Base-by-base conservation (phyloP, 2,329 filamentous ascomycete genomes). In the Hypoxylon sp. region DNA sequence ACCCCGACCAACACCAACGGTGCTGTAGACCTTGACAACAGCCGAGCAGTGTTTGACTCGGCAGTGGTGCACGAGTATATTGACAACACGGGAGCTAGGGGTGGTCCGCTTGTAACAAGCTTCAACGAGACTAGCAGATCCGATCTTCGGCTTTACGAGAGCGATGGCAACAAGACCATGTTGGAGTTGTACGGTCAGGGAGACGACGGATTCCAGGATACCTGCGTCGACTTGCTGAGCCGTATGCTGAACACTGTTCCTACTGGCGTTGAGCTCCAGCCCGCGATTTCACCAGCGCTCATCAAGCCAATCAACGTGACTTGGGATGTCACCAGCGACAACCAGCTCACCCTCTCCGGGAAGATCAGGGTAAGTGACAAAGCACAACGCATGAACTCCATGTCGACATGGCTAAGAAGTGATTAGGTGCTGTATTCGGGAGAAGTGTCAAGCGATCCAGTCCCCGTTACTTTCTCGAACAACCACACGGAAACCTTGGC, bases 181-280 rank as follows among this genome's bases (percentile, higher is more conserved):
- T 31, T 54, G 17, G 44, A 54, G 7, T 34, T 68, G 12, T 66
- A 66, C n/a, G 45, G 46, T 3, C 51, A 55, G 7, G 57, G 56
- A 3, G 59, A 63, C 3, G 59, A 63, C 3, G 55, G 26, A 1
- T 67, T 67, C 34, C 54, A 60, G 15, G 49, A 57, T 7, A 63
- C 61, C 13, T 68, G 66, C 16, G 58, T 57, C 7, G 51, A 59
- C 23, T 20, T 67, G 11, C 27, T 67, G 29, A 37, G 50, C 12
- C 64, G 64, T 7, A 64, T 66, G 61, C 47, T 67, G 27, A 44
- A 68, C 40, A 67, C 65, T 1, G 66, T 68, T 8, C 65, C 65
- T 1, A 48, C 57, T 2, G 7, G 11, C 7, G 63, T 64, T 5
- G n/a, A 47, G 9, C 50, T 68, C 2, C 50, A 38, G 29, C 55